A percentile compares a stretch with the other conserved stretches of the same genome.
These are phyloP conservation scores for Claviceps humidiphila DNA, from an alignment of 2,329 filamentous ascomycete species.

Conservation along the genomic window DNA sequence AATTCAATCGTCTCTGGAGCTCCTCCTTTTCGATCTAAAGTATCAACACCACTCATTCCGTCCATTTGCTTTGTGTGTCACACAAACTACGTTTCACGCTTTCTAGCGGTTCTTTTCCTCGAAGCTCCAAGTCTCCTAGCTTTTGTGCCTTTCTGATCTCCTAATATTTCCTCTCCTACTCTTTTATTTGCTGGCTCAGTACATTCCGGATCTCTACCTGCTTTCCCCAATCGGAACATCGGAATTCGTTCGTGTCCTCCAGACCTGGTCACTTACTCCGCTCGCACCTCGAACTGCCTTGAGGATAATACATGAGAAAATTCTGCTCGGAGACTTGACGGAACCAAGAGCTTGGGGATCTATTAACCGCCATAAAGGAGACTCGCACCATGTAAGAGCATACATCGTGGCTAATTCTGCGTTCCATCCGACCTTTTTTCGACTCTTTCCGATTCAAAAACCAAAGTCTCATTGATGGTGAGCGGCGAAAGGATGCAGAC, in stretches of 20 bases:
- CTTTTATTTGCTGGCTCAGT: neutral
- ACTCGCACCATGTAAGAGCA: slow-evolving; percentile 9
- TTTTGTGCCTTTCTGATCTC: neutral
- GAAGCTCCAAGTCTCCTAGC: slow-evolving; percentile 3
- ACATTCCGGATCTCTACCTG: neutral
- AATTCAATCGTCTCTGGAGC: slow-evolving; percentile 5
- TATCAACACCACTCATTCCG: slow-evolving; percentile 1
- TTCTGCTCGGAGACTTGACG: neutral
- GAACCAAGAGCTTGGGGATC: neutral
- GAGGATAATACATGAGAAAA: neutral
- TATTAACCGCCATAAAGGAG: neutral
- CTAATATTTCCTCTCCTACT: neutral
- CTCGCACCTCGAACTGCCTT: neutral
- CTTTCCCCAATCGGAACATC: neutral
- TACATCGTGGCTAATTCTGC: neutral
- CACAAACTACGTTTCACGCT: slow-evolving; percentile 14
- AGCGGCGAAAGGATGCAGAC: slow-evolving; percentile 4
- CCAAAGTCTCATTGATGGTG: slow-evolving; percentile 1
- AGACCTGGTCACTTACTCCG: neutral
- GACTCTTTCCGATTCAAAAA: neutral
- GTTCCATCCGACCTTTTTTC: neutral
- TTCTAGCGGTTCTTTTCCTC: slow-evolving; percentile 9
- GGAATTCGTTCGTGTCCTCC: neutral
- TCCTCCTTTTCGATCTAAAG: slow-evolving; percentile 4
- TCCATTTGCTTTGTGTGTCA: slow-evolving; percentile 11